Evolutionary conservation across 208 protist species (phyloP), one percentile per base, ranked within the genome.

Genomic region (Naegleria gruberi): DNA sequence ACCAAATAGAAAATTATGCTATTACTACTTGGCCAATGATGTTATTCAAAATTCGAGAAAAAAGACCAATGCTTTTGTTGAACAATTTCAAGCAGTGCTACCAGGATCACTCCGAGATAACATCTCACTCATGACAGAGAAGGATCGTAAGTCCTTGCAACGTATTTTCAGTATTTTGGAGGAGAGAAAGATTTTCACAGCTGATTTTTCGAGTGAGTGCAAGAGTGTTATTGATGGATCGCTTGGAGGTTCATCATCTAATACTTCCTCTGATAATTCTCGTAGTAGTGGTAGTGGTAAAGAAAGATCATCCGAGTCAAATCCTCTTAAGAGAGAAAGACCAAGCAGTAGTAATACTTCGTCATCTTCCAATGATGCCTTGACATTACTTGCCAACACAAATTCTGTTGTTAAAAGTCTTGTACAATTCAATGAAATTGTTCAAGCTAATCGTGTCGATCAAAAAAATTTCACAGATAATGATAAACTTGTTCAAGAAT

Each of bases 11-110:
- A 93, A 92, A 41, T 73, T 93, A 73, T 34, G 55, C 12, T 93
- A 91, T 42, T 77, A 93, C 23, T 93, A 93, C 30, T 91, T 93
- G 2, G 92, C 92, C 8, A 93, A 93, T 42, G 92, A 93, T 57
- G 91, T 93, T 4, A 74, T 93, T 47, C 92, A 93, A 88, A 91
- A 82, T 45, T 92, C 89, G 30, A 57, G 90, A 55, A 93, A 93
- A 81, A 92, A 93, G 81, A 90, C 89, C 37, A 57, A 85, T 23
- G 92, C 91, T 26, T 93, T 93, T 74, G 90, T 93, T 46, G 90
- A 90, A 8, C 90, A 93, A 46, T 93, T 93, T 89, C 42, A 42
- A 40, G 46, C 41, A 82, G n/a, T 92, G 12, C 30, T 92, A 46
- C 84, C 47, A 12, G 40, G 15, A 30, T 42, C 34, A 19, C 57